Base-by-base conservation (phyloP, 306 rosid genomes). In the Cercis canadensis region DNA sequence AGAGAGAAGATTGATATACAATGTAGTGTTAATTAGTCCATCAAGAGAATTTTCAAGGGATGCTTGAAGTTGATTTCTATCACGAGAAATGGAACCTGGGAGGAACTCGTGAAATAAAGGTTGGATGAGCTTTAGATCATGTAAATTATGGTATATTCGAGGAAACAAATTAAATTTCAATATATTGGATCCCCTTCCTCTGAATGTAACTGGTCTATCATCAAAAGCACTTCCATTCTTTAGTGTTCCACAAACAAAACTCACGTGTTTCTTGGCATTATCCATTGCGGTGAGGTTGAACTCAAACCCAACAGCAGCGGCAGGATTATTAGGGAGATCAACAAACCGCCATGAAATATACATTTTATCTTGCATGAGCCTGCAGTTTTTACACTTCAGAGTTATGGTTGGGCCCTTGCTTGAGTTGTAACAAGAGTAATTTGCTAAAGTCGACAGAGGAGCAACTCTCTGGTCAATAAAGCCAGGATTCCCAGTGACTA, bases 61-160 rank as follows among this genome's bases (percentile, higher is more conserved):
- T 44, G 84, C 57, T 74, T 65, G 95, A 60, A 95, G 92, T 65
- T 80, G 89, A 67, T 34, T 84, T 49, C 85, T 52, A 72, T 91
- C 89, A 19, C n/a, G 81, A 70, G 70, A 87, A 67, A 71, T 77
- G 34, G 99, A 95, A 68, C 99, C 99, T 0, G 99, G 89, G 41
- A 91, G 83, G 82, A 95, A 95, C 85, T 91, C 97, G 51, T 87
- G 97, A 77, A 84, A 95, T 61, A 95, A 68, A 80, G 99, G 99
- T 73, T 95, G 97, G 75, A 95, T 81, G 71, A 91, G 90, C 87
- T 85, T 89, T 47, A 92, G 81, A 76, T 82, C 86, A 41, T 85
- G 92, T 58, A 89, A 72, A 62, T 81, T 85, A 46, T 4, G 86
- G 82, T 89, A 91, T 72, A 95, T 80, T 70, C 73, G 84, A 4